Base-by-base conservation (phyloP, 1,284 basidiomycete genomes). In the Puccinia brachypodii region DNA sequence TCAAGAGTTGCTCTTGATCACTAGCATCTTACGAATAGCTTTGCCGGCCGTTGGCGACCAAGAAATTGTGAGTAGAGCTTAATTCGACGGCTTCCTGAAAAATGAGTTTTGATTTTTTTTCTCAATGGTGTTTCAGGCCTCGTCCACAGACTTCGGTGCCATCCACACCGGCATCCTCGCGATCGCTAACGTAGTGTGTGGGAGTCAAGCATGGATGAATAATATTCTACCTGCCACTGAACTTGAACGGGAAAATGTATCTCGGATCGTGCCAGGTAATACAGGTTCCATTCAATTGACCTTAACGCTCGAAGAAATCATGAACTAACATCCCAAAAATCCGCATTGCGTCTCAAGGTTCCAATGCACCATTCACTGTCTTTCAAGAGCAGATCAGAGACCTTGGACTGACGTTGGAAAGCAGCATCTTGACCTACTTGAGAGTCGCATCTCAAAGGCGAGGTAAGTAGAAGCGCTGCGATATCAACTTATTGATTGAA, bases 131-230 rank as follows among this genome's bases (percentile, higher is more conserved):
- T 62, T 50, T 25, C 38, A 81, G 80, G 80, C 72, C 44, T 81
- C 80, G 28, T 81, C 80, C 13, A 68, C 80, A 22, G 64, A 68
- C 47, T 81, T 74, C 28, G 80, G 80, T 68, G 80, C 72, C 40
- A 90, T 96, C 82, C 95, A 98, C 85, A 89, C 90, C 2, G 92
- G 94, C 0, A 90, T 96, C 25, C 88, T 96, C 16, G 89, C 89
- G 11, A 88, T 97, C 0, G 92, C 94, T 0, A 91, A 94, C 28
- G 89, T 90, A 83, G 92, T 90, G 84, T 89, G 97, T n/a, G 90
- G 91, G 25, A 88, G 88, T 58, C 89, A 90, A 13, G 88, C 88
- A 71, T 92, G 91, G 89, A 56, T 76, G 25, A 42, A 53, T 47
- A 56, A 72, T 14, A 53, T 81, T 62, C 13, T 40, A 53, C 80